Base-by-base conservation (phyloP, 345 rosid species). In the Brassica nigra region DNA sequence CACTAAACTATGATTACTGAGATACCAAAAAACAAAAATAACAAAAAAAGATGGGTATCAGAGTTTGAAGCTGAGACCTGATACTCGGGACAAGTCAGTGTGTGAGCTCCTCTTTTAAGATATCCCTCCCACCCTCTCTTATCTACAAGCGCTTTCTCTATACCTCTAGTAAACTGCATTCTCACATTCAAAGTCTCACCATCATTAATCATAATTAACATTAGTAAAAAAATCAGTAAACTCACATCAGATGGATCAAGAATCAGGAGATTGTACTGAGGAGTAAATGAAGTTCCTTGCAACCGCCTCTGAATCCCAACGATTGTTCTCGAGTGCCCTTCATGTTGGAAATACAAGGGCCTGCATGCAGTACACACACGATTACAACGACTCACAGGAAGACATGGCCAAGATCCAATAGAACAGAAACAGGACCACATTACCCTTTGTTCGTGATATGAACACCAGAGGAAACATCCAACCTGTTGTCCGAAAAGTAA, bases 261-360 rank as follows among this genome's bases (percentile, higher is more conserved):
- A 71, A 92, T 87, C 69, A 92, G 80, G 73, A 92, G 94, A 78
- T 61, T 86, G 83, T 78, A 84, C 36, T 78, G 84, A 70, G 80
- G 90, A 54, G 72, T 75, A 54, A 75, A 80, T 49, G 73, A 67
- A 78, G 88, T 76, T 68, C 84, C 84, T 66, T 66, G 59, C 39
- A 84, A 88, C 66, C 78, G 88, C 66, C 66, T 84, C 77, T 92
- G 90, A 78, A 92, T 88, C 68, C 97, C 97, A 67, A 90, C 79
- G 36, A 92, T 86, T 20, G 94, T 89, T 82, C 94, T 85, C 10
- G 95, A 92, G 80, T 90, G 97, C 28, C 95, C 97, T 66, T 90
- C 91, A 61, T 92, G 96, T 79, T 92, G 97, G 80, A 89, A 89
- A 79, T 92, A 92, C 74, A 92, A 87, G 5, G 97, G 96, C 84